Evolutionary conservation across 2,329 filamentous ascomycete genomes (phyloP).

Genomic region (Verticillium nubilum): DNA sequence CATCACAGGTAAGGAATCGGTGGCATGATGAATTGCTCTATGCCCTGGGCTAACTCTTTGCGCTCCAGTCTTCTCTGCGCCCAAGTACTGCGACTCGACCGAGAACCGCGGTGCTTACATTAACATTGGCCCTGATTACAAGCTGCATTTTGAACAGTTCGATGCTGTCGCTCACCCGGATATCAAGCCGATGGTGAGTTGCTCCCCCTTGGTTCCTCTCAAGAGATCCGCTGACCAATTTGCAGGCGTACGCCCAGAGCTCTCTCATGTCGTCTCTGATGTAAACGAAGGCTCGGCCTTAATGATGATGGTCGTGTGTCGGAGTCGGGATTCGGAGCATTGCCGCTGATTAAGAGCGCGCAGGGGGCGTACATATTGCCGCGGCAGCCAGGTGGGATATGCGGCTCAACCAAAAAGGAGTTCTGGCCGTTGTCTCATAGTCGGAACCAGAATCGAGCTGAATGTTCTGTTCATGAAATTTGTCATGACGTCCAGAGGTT

Average conservation of each 20-base stretch:
- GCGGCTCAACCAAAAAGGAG: constrained; percentile 10
- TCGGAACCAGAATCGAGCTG: neutral
- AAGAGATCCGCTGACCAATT: constrained; percentile 19
- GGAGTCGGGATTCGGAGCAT: constrained; percentile 1
- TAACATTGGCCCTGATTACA: constrained; percentile 88
- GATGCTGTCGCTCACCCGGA: constrained; percentile 94
- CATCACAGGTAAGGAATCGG: constrained; percentile 66
- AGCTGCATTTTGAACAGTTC: constrained; percentile 88
- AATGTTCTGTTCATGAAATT: neutral
- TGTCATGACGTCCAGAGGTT: constrained; percentile 39
- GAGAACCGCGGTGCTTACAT: constrained; percentile 99
- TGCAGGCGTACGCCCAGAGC: constrained; percentile 75
- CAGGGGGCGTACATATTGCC: neutral
- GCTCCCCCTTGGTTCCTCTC: neutral
- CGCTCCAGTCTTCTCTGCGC: constrained; percentile 80
- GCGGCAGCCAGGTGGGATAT: neutral
- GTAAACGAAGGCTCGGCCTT: constrained; percentile 29
- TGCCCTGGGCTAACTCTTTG: constrained; percentile 18
- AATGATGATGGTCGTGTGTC: neutral
- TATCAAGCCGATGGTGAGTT: constrained; percentile 80
- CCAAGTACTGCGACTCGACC: constrained; percentile 94
- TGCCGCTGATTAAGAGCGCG: neutral
- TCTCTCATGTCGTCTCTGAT: constrained; percentile 75
- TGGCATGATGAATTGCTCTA: neutral
- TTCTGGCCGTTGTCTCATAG: constrained; percentile 4